Evolutionary conservation across 371 early-diverging fungal species (phyloP).

Genomic region (Synchytrium microbalum): DNA sequence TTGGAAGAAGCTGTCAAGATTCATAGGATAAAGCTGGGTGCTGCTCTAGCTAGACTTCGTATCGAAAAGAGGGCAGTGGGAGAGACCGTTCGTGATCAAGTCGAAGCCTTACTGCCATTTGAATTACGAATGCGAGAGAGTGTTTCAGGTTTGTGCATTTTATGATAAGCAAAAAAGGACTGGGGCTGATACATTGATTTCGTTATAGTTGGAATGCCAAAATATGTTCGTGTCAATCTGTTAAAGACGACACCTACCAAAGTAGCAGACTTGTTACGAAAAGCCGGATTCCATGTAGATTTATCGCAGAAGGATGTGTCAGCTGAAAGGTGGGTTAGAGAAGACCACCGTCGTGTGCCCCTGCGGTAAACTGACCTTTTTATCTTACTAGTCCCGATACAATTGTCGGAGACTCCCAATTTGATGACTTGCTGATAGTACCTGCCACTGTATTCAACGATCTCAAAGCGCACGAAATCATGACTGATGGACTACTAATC

Average conservation of each 20-base stretch:
- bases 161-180: neutral
- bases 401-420: conserved; percentile 51
- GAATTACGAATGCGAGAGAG: conserved; percentile 34
- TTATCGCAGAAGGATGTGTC: conserved; percentile 31
- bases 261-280: conserved; percentile 51
- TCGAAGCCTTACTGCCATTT: conserved; percentile 34
- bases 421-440: conserved; percentile 76
- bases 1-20: conserved; percentile 17
- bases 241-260: conserved; percentile 52
- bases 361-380: too few species aligned
- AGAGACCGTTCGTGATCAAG: neutral
- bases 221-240: conserved; percentile 62
- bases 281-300: conserved; percentile 48
- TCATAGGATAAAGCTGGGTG: conserved; percentile 27
- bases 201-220: conserved; percentile 43
- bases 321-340: conserved; percentile 27
- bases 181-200: neutral
- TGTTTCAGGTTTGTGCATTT: conserved; percentile 29
- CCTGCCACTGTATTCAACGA: conserved; percentile 63
- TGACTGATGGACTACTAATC: conserved; percentile 66
- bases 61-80: conserved; percentile 37
- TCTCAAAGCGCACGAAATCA: conserved; percentile 69
- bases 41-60: conserved; percentile 38
- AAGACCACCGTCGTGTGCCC: too few species aligned
- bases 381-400: too few species aligned